Evolutionary conservation across 208 protist genomes (phyloP).

Genomic region (Trypanosomatidae sp.): DNA sequence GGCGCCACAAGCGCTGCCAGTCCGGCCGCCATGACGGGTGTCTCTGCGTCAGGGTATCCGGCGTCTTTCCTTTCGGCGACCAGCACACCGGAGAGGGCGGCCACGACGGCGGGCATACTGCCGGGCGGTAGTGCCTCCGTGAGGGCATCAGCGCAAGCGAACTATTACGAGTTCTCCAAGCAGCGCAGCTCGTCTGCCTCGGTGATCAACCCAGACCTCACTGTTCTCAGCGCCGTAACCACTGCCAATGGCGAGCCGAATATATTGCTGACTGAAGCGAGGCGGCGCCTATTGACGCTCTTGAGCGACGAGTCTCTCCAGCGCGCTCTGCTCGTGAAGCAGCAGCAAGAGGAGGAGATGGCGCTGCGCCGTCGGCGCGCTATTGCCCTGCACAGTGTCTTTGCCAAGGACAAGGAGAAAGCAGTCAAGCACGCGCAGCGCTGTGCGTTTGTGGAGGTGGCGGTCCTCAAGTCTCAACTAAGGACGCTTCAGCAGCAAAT

Average conservation of each 20-base stretch:
- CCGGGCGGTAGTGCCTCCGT: background rate
- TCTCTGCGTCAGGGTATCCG: background rate
- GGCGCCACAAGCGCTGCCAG: background rate
- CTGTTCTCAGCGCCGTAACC: background rate
- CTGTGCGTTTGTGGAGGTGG: slow-evolving; percentile 13
- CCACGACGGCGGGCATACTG: background rate
- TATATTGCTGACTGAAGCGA: background rate
- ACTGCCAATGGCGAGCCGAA: background rate
- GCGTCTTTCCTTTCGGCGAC: background rate
- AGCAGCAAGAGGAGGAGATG: slow-evolving; percentile 26
- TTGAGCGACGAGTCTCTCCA: slow-evolving; percentile 13
- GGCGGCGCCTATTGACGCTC: slow-evolving; percentile 5
- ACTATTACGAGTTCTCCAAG: background rate
- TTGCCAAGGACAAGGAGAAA: slow-evolving; percentile 16
- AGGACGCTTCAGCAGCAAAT: slow-evolving; percentile 9
- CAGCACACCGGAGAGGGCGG: too few species aligned
- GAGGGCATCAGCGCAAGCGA: background rate
- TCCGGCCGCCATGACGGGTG: background rate
- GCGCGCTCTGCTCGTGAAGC: slow-evolving; percentile 7
- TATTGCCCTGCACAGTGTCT: slow-evolving; percentile 11
- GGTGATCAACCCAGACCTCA: background rate
- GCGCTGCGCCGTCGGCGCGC: slow-evolving; percentile 23
- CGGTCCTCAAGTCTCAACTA: slow-evolving; percentile 25
- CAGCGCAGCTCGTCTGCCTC: background rate
- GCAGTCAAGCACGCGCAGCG: slow-evolving; percentile 15